Base-by-base conservation (phyloP, 1,284 basidiomycete species). In the Singerocomus inundabilis region DNA sequence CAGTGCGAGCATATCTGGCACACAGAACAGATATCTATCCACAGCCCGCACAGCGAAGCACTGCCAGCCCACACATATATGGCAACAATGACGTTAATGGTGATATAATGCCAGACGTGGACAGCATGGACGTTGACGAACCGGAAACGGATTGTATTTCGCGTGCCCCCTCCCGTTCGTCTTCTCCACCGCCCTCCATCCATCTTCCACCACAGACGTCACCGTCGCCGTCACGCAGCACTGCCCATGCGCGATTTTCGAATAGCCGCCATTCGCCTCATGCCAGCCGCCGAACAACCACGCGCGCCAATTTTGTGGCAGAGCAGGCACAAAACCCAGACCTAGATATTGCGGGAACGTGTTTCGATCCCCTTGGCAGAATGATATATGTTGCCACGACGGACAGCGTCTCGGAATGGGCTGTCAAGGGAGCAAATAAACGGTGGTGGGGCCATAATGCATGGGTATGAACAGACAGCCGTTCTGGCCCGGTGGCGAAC, bases 331-430 rank as follows among this genome's bases (percentile, higher is more conserved):
- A 52, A 9, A 55, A 63, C 26, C 41, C 73, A 13, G 81, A 85
- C 57, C 62, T 82, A 42, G 84, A 91, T 61, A 70, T 90, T 41
- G 85, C 85, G 0, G 88, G 88, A 9, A 72, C 80, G 42, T 87
- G 86, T 57, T 90, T 90, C 59, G 88, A 90, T 66, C 85, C 86
- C 13, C 72, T 64, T 26, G 88, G 88, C 5, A 72, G 76, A 55
- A 75, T 72, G 59, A 68, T 91, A 49, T 91, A 91, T 61, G 85
- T 84, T 36, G 85, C 82, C 29, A 79, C 80, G 38, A 75, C 76
- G 46, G 71, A 74, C 48, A 81, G 82, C 25, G 70, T 89, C 15
- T 79, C 77, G 5, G 86, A 88, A 62, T 89, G 84, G 84, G 71
- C 72, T 28, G 71, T 88, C 21, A 68, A 71, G 32, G 84, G 82